Conservation (phyloP, 805 yeast species). For the Candida easanensis region DNA sequence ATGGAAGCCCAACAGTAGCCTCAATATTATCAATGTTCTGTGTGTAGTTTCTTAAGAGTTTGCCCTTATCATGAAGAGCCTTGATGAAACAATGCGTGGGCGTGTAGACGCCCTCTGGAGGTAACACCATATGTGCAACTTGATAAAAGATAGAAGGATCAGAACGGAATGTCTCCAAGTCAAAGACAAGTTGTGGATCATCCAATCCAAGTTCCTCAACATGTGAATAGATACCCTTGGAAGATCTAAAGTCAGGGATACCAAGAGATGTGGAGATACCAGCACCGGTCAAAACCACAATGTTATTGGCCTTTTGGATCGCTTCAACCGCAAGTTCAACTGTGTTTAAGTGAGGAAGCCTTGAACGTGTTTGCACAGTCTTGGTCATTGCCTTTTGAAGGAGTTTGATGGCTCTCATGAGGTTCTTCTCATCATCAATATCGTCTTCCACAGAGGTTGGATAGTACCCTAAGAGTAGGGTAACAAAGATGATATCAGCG, state of each 20-base stretch:
- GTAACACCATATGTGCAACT: slow-evolving; percentile 82
- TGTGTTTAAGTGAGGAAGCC: slow-evolving; percentile 52
- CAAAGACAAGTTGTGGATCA: slow-evolving; percentile 92
- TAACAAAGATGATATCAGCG: slow-evolving; percentile 53
- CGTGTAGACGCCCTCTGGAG: slow-evolving; percentile 63
- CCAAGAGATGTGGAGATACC: slow-evolving; percentile 90
- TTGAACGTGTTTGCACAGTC: slow-evolving; percentile 53
- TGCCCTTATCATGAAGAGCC: slow-evolving; percentile 69
- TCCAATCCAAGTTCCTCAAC: slow-evolving; percentile 64
- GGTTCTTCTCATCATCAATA: slow-evolving; percentile 41
- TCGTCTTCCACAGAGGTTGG: slow-evolving; percentile 29
- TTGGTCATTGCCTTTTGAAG: slow-evolving; percentile 64
- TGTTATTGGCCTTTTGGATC: slow-evolving; percentile 52
- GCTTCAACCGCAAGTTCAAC: slow-evolving; percentile 56
- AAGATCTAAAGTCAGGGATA: slow-evolving; percentile 89
- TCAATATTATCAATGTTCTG: slow-evolving; percentile 90
- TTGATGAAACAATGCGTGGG: slow-evolving; percentile 82
- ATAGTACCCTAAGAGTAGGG: slow-evolving; percentile 62
- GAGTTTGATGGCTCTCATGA: slow-evolving; percentile 46
- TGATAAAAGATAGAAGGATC: slow-evolving; percentile 82
- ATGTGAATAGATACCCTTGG: slow-evolving; percentile 77
- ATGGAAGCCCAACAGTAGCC: slow-evolving; percentile 68
- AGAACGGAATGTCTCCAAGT: slow-evolving; percentile 61
- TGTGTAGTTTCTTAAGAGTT: slow-evolving; percentile 79
- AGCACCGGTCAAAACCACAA: slow-evolving; percentile 85